Conservation (phyloP, 1,284 basidiomycete genomes). For the Tilletia horrida region DNA sequence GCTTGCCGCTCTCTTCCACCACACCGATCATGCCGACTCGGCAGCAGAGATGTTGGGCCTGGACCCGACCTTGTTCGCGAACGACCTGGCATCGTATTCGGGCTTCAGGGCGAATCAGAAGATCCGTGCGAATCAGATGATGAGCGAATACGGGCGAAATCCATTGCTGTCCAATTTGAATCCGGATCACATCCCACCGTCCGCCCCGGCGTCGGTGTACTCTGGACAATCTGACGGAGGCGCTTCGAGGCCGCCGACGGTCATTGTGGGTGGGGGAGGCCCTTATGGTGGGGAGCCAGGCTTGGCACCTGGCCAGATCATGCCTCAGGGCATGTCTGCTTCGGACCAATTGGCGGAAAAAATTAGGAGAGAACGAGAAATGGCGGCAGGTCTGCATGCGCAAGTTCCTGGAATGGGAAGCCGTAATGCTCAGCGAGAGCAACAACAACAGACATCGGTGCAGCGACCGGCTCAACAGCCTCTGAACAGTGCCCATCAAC, state of each 20-base stretch:
- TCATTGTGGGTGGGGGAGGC: background rate
- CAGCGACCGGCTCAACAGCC: background rate
- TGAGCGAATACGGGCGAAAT: background rate
- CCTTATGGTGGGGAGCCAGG: too few relatives aligned
- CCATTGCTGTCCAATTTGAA: background rate
- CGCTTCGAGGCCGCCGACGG: too few relatives aligned
- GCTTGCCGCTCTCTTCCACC: conserved; percentile 9
- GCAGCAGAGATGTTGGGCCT: conserved; percentile 4
- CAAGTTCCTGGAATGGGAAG: too few relatives aligned
- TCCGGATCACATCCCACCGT: too few relatives aligned
- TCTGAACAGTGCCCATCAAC: conserved; percentile 2
- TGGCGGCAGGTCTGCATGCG: too few relatives aligned
- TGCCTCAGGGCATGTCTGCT: too few relatives aligned
- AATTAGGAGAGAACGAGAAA: too few relatives aligned
- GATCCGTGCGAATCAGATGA: background rate
- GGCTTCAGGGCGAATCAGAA: conserved; percentile 6
- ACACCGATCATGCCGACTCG: conserved; percentile 11
- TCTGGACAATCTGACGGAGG: too few relatives aligned
- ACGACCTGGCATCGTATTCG: conserved; percentile 2
- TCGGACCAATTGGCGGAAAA: too few relatives aligned
- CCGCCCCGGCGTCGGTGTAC: too few relatives aligned
- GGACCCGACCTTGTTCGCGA: conserved; percentile 5
- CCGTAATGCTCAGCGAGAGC: background rate
- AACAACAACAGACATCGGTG: background rate
- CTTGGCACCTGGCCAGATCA: too few relatives aligned